A percentile compares a stretch with the other conserved stretches of the same genome.
Conservation (phyloP, 805 yeast genomes). For the Candida nonsorbophila region DNA sequence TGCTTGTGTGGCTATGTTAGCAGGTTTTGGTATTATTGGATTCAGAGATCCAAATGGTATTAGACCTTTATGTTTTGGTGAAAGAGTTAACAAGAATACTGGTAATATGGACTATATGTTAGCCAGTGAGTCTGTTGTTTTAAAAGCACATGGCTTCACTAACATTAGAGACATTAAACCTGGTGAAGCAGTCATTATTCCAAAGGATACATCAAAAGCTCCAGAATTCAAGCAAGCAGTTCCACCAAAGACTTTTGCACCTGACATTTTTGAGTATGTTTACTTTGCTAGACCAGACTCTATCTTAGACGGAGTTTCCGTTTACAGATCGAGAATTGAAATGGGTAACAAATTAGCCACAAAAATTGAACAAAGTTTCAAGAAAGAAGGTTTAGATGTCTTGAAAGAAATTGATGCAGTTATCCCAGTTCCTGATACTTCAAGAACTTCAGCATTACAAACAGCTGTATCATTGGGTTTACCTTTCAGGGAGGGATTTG, state of each 20-base stretch:
- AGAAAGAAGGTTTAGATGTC: constrained; percentile 2
- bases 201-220: constrained; percentile 46
- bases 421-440: constrained; percentile 96
- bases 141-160: constrained; percentile 84
- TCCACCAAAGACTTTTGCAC: constrained; percentile 72
- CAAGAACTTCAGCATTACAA: constrained; percentile 92
- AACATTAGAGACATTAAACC: constrained; percentile 81
- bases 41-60: constrained; percentile 97
- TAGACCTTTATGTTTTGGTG: constrained; percentile 86
- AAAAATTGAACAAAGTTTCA: constrained; percentile 45
- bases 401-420: constrained; percentile 76
- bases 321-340: constrained; percentile 83
- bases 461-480: constrained; percentile 76
- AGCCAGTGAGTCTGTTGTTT: constrained; percentile 91
- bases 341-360: constrained; percentile 91
- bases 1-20: constrained; percentile 91
- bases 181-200: constrained; percentile 94
- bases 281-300: constrained; percentile 98
- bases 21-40: constrained; percentile 93
- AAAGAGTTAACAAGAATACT: constrained; percentile 55
- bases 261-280: constrained; percentile 95
- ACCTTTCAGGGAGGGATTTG: constrained; percentile 95
- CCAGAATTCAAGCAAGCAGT: constrained; percentile 89
- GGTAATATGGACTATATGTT: constrained; percentile 86
- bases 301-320: constrained; percentile 94